Evolutionary conservation across 2,329 filamentous ascomycete genomes (phyloP), one percentile per base, ranked within the genome.

Genomic region (Aureobasidium pullulans): DNA sequence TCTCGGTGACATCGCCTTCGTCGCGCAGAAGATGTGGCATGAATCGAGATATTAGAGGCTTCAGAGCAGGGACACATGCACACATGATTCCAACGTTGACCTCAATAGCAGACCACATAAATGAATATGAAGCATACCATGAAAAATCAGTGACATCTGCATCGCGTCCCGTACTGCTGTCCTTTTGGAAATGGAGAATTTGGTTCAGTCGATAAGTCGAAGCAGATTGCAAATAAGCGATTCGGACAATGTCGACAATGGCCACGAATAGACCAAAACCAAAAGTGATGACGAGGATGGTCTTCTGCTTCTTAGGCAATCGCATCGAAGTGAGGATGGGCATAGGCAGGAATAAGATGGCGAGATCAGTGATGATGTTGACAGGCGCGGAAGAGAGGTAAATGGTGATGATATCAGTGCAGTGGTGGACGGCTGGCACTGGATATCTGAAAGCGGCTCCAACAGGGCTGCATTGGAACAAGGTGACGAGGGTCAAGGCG

Each of bases 81-180:
- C 90, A 96, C 64, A 91, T 87, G 66, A 96, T 91, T 16, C 90
- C 92, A 1, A 95, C 79, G 64, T 96, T 94, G 68, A 96, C 90
- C 72, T 96, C 92, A 57, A 96, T 85, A 11, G 87, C 88, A 15
- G 89, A 93, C 93, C 92, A 97, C 89, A 96, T 93, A 69, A 95
- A 87, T 0, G 90, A 89, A 5, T 91, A 75, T 0, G 89, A 90
- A 0, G 89, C 89, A 68, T 93, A 91, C 85, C 80, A 84, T 39
- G 79, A 79, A 62, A 83, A 81, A 63, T 84, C 81, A 8, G 75
- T 76, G 9, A 71, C 68, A 13, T 74, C 70, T 40, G 76, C 28
- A 16, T 68, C 32, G 69, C 66, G 34, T 67, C 70, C n/a, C 62
- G 68, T 59, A 59, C 64, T 59, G 39, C 59, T 57, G 32, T 68